Percentiles rank a stretch among this genome's conserved stretches.
Evolutionary conservation across 192 early-diverging fungal species (phyloP).

Genomic region (Podila horticola): DNA sequence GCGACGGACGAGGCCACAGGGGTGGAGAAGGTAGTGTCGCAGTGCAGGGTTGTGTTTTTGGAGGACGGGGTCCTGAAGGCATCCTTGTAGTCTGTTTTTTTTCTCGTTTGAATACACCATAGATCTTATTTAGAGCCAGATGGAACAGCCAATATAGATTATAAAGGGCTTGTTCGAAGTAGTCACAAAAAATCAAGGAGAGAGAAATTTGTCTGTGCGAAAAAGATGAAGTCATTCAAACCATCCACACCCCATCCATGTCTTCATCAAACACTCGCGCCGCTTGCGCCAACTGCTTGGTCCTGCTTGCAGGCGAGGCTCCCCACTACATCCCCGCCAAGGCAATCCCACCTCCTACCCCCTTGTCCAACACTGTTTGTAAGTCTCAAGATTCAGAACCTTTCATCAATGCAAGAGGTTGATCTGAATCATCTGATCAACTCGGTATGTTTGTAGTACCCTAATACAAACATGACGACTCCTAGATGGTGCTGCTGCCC

Average conservation of each 20-base stretch:
- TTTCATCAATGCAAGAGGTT: background rate
- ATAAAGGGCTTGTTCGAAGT: too few relatives aligned
- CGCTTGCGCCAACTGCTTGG: slow-evolving; percentile 42
- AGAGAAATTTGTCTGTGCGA: too few relatives aligned
- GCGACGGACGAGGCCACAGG: background rate
- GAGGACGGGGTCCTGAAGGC: slow-evolving; percentile 3
- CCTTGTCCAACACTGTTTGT: slow-evolving; percentile 46
- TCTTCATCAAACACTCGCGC: slow-evolving; percentile 36
- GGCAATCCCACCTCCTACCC: slow-evolving; percentile 31
- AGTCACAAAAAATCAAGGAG: too few relatives aligned
- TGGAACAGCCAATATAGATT: background rate
- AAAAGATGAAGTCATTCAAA: background rate
- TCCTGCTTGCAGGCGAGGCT: slow-evolving; percentile 28
- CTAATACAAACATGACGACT: background rate
- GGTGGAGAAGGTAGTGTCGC: slow-evolving; percentile 4
- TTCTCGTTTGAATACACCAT: background rate
- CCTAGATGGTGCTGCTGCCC: slow-evolving; percentile 36
- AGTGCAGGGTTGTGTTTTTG: slow-evolving; percentile 1
- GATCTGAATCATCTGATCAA: too few relatives aligned
- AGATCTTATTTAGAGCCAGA: background rate
- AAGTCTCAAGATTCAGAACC: slow-evolving; percentile 5
- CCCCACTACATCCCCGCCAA: slow-evolving; percentile 34
- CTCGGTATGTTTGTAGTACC: background rate
- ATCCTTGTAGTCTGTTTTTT: background rate
- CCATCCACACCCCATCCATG: slow-evolving; percentile 4